phyloP scores from a whole-genome alignment of 352 stramenopile genomes.

The Pythium vanterpoolii region DNA sequence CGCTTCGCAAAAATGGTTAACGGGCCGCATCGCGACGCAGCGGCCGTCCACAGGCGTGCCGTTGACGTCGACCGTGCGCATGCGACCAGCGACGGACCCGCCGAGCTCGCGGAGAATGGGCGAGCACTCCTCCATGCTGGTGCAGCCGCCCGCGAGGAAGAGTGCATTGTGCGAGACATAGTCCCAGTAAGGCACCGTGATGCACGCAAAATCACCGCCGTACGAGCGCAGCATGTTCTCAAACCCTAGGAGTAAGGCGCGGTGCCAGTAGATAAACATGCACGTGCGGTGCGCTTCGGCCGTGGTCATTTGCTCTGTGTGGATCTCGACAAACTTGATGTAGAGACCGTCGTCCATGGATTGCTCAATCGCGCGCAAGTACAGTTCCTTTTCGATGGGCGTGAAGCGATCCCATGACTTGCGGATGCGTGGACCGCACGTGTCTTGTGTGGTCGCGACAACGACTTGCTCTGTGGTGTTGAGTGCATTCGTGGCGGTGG shows the following conservation, averaged over 20 bases:
- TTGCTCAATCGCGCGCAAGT: slow-evolving; percentile 64
- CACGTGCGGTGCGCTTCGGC: slow-evolving; percentile 80
- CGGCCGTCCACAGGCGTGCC: slow-evolving; percentile 57
- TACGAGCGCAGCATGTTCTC: slow-evolving; percentile 85
- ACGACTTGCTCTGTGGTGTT: slow-evolving; percentile 5
- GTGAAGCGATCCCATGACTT: slow-evolving; percentile 72
- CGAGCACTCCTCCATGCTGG: slow-evolving; percentile 73
- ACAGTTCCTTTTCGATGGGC: slow-evolving; percentile 62
- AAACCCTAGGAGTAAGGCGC: slow-evolving; percentile 71
- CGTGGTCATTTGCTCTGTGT: slow-evolving; percentile 83
- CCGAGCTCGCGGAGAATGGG: slow-evolving; percentile 67
- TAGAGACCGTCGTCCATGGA: slow-evolving; percentile 83
- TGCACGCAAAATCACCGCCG: slow-evolving; percentile 75
- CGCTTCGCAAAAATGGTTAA: slow-evolving; percentile 80
- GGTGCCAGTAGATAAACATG: slow-evolving; percentile 90
- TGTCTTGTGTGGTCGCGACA: neutral
- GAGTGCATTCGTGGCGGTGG: neutral
- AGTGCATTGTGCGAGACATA: slow-evolving; percentile 80
- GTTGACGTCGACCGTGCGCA: slow-evolving; percentile 56
- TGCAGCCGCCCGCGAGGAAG: slow-evolving; percentile 56
- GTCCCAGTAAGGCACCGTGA: slow-evolving; percentile 88
- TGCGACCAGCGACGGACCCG: slow-evolving; percentile 39
- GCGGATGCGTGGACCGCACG: slow-evolving; percentile 67
- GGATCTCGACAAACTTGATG: slow-evolving; percentile 86
- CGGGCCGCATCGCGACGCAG: slow-evolving; percentile 43